A percentile compares a stretch with the other conserved stretches of the same genome.
Evolutionary conservation across 73 alveolate genomes (phyloP).

Genomic region (Paramecium pentaurelia): DNA sequence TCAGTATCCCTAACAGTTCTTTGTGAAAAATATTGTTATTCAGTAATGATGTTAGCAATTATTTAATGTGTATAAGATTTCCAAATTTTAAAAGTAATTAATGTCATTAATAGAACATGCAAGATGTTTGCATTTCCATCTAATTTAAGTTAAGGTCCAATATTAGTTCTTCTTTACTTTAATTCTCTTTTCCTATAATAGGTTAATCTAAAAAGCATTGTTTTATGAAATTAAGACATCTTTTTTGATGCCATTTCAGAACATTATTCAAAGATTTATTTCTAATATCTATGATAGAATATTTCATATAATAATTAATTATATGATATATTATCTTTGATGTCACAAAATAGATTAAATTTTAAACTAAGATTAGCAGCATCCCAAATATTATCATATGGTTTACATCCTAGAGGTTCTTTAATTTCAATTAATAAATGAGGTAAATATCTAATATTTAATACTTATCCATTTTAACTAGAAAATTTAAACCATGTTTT

Average conservation of each 20-base stretch:
- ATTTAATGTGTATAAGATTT: not conserved
- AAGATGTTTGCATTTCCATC: not conserved
- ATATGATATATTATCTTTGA: not conserved
- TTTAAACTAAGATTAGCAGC: not conserved
- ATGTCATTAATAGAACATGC: not conserved
- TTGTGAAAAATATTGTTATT: not conserved
- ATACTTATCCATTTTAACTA: not conserved
- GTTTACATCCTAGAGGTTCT: not conserved
- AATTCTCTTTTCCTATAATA: not conserved
- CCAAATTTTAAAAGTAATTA: not conserved
- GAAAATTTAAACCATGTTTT: conserved; percentile 5
- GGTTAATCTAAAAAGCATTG: not conserved
- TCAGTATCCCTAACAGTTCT: not conserved
- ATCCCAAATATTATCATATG: conserved; percentile 32
- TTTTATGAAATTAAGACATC: not conserved
- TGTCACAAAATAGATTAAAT: not conserved
- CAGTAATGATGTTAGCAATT: not conserved
- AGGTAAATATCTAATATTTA: not conserved
- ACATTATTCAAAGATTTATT: not conserved
- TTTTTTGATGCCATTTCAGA: not conserved
- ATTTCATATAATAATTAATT: not conserved
- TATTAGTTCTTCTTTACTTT: not conserved
- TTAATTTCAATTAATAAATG: not conserved
- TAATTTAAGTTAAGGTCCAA: not conserved
- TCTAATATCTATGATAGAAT: not conserved